Conservation (phyloP, 2,329 filamentous ascomycete species). For the Chrysosphaeria jannelii region DNA sequence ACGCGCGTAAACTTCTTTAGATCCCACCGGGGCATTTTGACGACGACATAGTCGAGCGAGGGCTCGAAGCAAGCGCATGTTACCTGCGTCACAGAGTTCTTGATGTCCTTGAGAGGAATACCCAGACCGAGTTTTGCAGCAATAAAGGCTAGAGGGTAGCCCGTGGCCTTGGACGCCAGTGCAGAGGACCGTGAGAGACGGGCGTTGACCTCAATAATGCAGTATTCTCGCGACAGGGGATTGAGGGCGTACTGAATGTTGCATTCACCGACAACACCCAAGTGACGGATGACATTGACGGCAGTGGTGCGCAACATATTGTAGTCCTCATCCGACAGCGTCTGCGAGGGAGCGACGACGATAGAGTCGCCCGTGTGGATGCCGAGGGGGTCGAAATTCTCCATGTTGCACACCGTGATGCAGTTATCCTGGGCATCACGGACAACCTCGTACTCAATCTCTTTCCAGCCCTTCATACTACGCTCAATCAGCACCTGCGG, state of each 20-base stretch:
- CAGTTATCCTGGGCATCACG: constrained; percentile 90
- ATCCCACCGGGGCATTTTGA: constrained; percentile 98
- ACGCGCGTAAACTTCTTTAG: constrained; percentile 96
- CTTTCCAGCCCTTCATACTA: constrained; percentile 99
- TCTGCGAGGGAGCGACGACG: constrained; percentile 90
- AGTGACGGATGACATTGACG: constrained; percentile 85
- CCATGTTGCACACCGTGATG: constrained; percentile 99
- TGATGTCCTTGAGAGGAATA: constrained; percentile 87
- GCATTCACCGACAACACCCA: constrained; percentile 93
- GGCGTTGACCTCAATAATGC: constrained; percentile 97
- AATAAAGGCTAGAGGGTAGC: constrained; percentile 86
- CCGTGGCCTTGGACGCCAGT: constrained; percentile 85
- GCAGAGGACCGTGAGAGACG: constrained; percentile 86
- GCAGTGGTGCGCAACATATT: constrained; percentile 96
- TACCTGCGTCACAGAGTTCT: constrained; percentile 81
- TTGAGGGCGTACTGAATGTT: constrained; percentile 98
- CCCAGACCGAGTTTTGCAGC: constrained; percentile 86
- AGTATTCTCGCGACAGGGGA: constrained; percentile 84
- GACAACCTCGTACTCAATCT: constrained; percentile 96
- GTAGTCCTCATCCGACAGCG: constrained; percentile 89
- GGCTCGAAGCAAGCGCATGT: constrained; percentile 97
- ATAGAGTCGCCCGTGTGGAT: constrained; percentile 98
- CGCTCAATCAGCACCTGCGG: constrained; percentile 90
- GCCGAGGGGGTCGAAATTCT: constrained; percentile 95
- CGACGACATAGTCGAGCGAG: constrained; percentile 88